Conservation (phyloP, 148 eudicot species). For the Limonium bicolor region DNA sequence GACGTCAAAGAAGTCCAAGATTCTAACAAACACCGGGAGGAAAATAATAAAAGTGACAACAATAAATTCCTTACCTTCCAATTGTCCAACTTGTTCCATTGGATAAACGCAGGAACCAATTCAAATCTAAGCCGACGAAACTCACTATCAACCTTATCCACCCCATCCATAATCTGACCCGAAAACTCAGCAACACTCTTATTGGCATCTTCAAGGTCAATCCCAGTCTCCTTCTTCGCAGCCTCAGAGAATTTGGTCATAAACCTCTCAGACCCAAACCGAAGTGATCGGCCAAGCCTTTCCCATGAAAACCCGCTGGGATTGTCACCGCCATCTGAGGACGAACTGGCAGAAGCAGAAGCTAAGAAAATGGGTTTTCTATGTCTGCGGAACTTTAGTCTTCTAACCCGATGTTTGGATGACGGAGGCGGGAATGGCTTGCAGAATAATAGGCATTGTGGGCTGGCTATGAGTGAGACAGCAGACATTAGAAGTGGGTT, state of each 20-base stretch:
- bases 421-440: constrained; percentile 8
- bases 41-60: too few species aligned
- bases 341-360: constrained; percentile 28
- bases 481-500: too few species aligned
- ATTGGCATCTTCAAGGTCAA: constrained; percentile 21
- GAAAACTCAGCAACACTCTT: constrained; percentile 12
- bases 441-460: constrained; percentile 12
- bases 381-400: constrained; percentile 10
- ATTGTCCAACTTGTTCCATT: constrained; percentile 52
- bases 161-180: constrained; percentile 15
- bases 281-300: constrained; percentile 22
- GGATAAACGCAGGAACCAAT: constrained; percentile 31
- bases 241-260: constrained; percentile 28
- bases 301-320: constrained; percentile 27
- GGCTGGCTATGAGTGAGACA: constrained; percentile 11
- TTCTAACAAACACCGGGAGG: too few species aligned
- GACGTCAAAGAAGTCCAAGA: too few species aligned
- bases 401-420: constrained; percentile 5
- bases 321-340: constrained; percentile 12
- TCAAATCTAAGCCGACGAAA: constrained; percentile 34
- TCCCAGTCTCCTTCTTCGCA: constrained; percentile 53
- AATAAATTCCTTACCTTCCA: constrained; percentile 80
- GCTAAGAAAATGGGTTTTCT: constrained; percentile 14
- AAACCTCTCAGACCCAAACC: constrained; percentile 30
- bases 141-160: constrained; percentile 8